These are phyloP conservation scores for Amborella trichopoda DNA, from an alignment of 164 flowering plant genomes.

Conservation along the genomic window DNA sequence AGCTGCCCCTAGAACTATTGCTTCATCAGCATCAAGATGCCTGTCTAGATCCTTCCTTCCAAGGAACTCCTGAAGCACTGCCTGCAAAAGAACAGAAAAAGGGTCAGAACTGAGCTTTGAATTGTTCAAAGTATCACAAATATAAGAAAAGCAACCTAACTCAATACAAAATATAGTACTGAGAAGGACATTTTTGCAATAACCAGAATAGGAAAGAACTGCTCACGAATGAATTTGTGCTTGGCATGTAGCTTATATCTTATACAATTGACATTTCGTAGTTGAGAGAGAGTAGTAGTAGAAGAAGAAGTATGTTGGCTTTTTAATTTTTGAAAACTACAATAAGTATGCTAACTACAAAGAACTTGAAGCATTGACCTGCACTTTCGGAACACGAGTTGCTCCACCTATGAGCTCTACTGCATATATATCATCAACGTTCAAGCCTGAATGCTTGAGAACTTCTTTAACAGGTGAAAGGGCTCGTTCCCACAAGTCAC, in stretches of 20 bases:
- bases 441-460: constrained; percentile 56
- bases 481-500: constrained; percentile 84
- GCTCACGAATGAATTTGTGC: no score
- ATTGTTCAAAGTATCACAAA: no score
- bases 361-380: constrained; percentile 44
- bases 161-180: no score
- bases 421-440: constrained; percentile 64
- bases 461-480: constrained; percentile 75
- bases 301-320: no score
- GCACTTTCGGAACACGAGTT: constrained; percentile 94
- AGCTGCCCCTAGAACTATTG: constrained; percentile 88
- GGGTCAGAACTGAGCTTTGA: constrained; percentile 4
- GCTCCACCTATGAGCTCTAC: constrained; percentile 97
- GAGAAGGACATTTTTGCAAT: no score
- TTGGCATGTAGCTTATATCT: no score
- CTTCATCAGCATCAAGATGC: constrained; percentile 99
- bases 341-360: no score
- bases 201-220: no score
- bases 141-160: no score
- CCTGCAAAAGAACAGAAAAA: constrained; percentile 30
- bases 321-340: no score
- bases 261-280: no score
- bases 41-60: constrained; percentile 81
- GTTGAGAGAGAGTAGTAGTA: no score
- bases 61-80: constrained; percentile 82